Conservation (phyloP, 139 green algal genomes). For the Penium margaritaceum region DNA sequence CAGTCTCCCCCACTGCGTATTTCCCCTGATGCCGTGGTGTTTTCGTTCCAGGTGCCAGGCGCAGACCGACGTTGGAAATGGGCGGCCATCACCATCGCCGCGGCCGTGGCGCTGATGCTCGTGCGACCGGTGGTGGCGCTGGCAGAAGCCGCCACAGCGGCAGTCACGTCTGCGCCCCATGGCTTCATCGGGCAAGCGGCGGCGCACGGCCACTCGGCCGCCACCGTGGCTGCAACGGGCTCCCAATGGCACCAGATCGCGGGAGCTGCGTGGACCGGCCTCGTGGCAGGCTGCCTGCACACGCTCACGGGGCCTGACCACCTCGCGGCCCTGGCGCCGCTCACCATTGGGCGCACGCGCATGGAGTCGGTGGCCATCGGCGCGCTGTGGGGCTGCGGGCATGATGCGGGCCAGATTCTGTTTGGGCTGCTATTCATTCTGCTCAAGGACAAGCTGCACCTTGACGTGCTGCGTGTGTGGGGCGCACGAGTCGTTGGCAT, state of each 20-base stretch:
- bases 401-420: slow-evolving; percentile 93
- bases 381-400: slow-evolving; percentile 92
- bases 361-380: slow-evolving; percentile 71
- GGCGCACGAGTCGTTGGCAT: slow-evolving; percentile 61
- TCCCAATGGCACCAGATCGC: slow-evolving; percentile 10
- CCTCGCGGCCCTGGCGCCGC: slow-evolving; percentile 82
- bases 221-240: too few relatives aligned
- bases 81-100: too few relatives aligned
- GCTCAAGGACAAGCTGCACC: slow-evolving; percentile 58
- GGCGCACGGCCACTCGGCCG: too few relatives aligned
- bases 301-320: slow-evolving; percentile 93
- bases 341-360: slow-evolving; percentile 81
- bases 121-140: too few relatives aligned
- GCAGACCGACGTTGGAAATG: too few relatives aligned
- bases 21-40: too few relatives aligned
- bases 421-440: slow-evolving; percentile 84
- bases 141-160: too few relatives aligned
- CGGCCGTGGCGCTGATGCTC: too few relatives aligned
- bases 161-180: too few relatives aligned
- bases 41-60: too few relatives aligned
- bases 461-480: slow-evolving; percentile 33
- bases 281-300: slow-evolving; percentile 87
- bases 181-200: too few relatives aligned
- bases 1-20: too few relatives aligned
- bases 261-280: slow-evolving; percentile 52